Evolutionary conservation across 495 filamentous ascomycete species (phyloP).

Genomic region (Trichoderma gamsii): DNA sequence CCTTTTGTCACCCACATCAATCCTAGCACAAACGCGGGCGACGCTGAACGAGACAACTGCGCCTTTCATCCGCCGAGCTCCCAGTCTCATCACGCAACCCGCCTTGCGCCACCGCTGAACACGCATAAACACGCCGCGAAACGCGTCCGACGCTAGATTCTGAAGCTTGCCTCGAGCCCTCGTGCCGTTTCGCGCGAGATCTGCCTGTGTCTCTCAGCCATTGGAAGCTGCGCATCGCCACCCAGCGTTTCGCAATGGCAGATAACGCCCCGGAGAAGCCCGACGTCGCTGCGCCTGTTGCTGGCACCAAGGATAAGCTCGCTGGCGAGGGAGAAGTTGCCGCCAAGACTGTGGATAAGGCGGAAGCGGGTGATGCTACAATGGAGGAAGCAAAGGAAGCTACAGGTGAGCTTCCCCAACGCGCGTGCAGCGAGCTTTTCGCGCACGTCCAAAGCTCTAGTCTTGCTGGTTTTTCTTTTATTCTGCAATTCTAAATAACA

Average conservation of each 20-base stretch:
- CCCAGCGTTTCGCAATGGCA: slow-evolving; percentile 10
- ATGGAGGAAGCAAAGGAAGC: slow-evolving; percentile 9
- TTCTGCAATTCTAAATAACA: not conserved
- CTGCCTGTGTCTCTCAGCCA: not conserved
- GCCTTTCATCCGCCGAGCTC: slow-evolving; percentile 10
- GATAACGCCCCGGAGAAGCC: slow-evolving; percentile 12
- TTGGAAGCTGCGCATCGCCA: slow-evolving; percentile 13
- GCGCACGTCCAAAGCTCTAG: slow-evolving; percentile 16
- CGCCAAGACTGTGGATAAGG: slow-evolving; percentile 3
- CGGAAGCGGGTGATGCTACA: slow-evolving; percentile 4
- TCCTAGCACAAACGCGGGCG: slow-evolving; percentile 8
- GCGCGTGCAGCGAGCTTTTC: not conserved
- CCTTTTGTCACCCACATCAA: slow-evolving; percentile 15
- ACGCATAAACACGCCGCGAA: slow-evolving; percentile 14
- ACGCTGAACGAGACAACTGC: slow-evolving; percentile 12
- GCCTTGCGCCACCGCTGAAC: slow-evolving; percentile 11
- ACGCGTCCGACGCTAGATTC: not conserved
- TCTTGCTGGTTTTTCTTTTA: not conserved
- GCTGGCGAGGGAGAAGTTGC: slow-evolving; percentile 4
- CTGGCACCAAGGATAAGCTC: slow-evolving; percentile 3
- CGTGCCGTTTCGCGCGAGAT: slow-evolving; percentile 13
- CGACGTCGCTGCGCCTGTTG: slow-evolving; percentile 14
- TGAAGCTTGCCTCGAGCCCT: not conserved
- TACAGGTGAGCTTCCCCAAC: slow-evolving; percentile 11
- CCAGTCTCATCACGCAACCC: slow-evolving; percentile 9